Percentiles rank a stretch among this genome's conserved stretches.
phyloP scores from a whole-genome alignment of 805 yeast genomes.

The Wickerhamiella shivajii region DNA sequence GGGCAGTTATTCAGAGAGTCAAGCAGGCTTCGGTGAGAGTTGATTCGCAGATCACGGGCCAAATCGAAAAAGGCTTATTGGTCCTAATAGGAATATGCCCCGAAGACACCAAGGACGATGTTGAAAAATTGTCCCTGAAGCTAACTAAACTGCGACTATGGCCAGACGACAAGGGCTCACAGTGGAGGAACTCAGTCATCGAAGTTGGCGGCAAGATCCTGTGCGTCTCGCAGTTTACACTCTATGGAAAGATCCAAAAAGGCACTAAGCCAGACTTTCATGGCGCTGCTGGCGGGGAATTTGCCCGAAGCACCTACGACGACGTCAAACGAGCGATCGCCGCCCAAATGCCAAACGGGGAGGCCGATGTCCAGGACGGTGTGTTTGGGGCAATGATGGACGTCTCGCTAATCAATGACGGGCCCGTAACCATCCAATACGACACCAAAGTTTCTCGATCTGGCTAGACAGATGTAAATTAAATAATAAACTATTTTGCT shows the following conservation, averaged over 20 bases:
- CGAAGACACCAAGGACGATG: slow-evolving; percentile 64
- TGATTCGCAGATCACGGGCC: slow-evolving; percentile 50
- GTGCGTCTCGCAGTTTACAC: slow-evolving; percentile 85
- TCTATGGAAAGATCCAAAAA: slow-evolving; percentile 70
- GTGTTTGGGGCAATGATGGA: slow-evolving; percentile 97
- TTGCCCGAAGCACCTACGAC: slow-evolving; percentile 35
- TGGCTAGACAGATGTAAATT: background rate
- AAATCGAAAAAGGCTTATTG: slow-evolving; percentile 60
- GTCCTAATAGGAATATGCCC: slow-evolving; percentile 73
- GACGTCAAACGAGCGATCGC: slow-evolving; percentile 28
- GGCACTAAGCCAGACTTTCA: slow-evolving; percentile 96
- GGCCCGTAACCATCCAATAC: slow-evolving; percentile 78
- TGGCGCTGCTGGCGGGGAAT: slow-evolving; percentile 67
- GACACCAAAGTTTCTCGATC: slow-evolving; percentile 37
- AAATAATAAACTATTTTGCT: no score
- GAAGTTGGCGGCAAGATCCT: slow-evolving; percentile 61
- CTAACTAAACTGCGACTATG: slow-evolving; percentile 53
- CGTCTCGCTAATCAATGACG: slow-evolving; percentile 74
- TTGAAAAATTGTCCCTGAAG: slow-evolving; percentile 51
- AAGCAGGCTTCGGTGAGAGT: slow-evolving; percentile 83
- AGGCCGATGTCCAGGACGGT: slow-evolving; percentile 67
- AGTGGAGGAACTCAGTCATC: slow-evolving; percentile 61
- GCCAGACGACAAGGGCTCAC: slow-evolving; percentile 55
- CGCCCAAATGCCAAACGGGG: slow-evolving; percentile 29
- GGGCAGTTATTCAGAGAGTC: slow-evolving; percentile 81